Evolutionary conservation across 805 yeast species (phyloP).

Genomic region (Candida morakotiae): DNA sequence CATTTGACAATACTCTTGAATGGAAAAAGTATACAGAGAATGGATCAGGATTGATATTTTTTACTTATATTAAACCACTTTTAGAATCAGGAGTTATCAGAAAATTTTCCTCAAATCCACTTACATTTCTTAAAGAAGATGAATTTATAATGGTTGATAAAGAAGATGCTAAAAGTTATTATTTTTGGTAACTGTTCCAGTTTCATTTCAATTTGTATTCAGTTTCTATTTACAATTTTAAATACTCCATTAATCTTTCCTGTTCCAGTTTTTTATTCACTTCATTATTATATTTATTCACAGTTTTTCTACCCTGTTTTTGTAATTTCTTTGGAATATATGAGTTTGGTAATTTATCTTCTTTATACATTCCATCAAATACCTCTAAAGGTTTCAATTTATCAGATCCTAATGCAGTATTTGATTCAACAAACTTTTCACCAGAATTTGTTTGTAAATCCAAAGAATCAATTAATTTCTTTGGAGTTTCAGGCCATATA

Average conservation of each 20-base stretch:
- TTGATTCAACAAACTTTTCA: constrained; percentile 48
- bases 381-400: constrained; percentile 61
- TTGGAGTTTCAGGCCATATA: constrained; percentile 76
- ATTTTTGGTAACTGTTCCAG: no score
- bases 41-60: constrained; percentile 34
- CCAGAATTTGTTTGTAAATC: constrained; percentile 40
- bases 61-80: constrained; percentile 24
- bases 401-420: constrained; percentile 61
- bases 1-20: constrained; percentile 15
- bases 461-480: constrained; percentile 28
- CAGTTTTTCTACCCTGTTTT: constrained; percentile 18
- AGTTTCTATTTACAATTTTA: constrained; percentile 14
- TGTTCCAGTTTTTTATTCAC: background rate
- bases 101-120: constrained; percentile 5
- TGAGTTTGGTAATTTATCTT: constrained; percentile 37
- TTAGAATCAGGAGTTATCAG: constrained; percentile 7
- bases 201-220: no score
- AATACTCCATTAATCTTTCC: constrained; percentile 7
- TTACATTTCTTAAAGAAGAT: constrained; percentile 9
- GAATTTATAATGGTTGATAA: background rate
- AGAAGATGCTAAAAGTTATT: no score
- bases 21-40: constrained; percentile 25
- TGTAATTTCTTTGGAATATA: constrained; percentile 28
- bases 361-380: constrained; percentile 65
- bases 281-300: background rate